These are phyloP conservation scores for Gonium pectorale DNA, from an alignment of 139 green algal species.

Conservation along the genomic window DNA sequence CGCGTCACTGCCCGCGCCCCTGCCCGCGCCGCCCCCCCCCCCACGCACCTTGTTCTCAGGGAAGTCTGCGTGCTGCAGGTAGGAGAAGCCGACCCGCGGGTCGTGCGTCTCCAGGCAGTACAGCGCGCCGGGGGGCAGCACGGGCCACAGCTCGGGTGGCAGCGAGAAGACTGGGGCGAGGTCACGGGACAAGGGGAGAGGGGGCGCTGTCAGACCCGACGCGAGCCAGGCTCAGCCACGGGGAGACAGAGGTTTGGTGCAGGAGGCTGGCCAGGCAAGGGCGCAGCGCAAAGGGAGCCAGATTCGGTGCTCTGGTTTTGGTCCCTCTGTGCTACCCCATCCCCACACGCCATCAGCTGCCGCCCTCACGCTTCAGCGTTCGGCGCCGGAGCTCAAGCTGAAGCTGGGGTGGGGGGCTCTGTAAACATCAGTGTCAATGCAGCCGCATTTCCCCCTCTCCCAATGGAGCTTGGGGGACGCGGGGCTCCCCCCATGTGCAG, in stretches of 20 bases:
- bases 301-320: not conserved
- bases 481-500: no score
- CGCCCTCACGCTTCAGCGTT: not conserved
- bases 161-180: slow-evolving; percentile 10
- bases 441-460: not conserved
- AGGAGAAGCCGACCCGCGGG: not conserved
- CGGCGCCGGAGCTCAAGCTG: not conserved
- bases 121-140: slow-evolving; percentile 28
- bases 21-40: no score
- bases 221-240: no score
- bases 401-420: no score
- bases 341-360: not conserved
- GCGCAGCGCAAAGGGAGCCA: not conserved
- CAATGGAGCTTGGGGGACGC: no score
- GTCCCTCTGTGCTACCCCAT: not conserved
- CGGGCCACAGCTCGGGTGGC: slow-evolving; percentile 13
- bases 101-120: slow-evolving; percentile 28
- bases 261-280: not conserved
- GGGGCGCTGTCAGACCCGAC: no score
- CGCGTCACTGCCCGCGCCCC: no score
- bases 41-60: slow-evolving; percentile 3
- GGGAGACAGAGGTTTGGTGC: not conserved
- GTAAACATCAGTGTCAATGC: no score
- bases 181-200: not conserved
- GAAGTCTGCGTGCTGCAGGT: slow-evolving; percentile 29